Evolutionary conservation across 1,284 basidiomycete genomes (phyloP).

Genomic region (Rhodotorula mucilaginosa): DNA sequence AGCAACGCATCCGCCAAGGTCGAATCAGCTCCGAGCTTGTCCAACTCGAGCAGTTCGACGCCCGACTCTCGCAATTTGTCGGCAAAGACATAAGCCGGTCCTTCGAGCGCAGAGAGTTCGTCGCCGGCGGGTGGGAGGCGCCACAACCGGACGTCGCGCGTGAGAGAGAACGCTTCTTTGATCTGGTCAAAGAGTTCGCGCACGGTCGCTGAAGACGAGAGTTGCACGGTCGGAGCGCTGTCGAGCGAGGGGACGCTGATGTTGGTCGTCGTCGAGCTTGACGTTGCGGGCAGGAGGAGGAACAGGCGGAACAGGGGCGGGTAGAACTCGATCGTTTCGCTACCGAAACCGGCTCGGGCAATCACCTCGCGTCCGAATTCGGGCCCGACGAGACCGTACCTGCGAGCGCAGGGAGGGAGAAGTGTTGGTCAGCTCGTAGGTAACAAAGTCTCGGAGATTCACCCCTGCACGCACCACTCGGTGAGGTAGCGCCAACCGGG

Average conservation of each 20-base stretch:
- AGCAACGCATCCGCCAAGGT: slow-evolving; percentile 45
- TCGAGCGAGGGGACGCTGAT: slow-evolving; percentile 24
- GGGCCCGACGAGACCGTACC: slow-evolving; percentile 65
- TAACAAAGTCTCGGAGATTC: not conserved
- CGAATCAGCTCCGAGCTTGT: slow-evolving; percentile 34
- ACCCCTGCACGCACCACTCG: slow-evolving; percentile 58
- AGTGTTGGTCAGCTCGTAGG: not conserved
- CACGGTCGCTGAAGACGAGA: slow-evolving; percentile 43
- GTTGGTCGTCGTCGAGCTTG: slow-evolving; percentile 11
- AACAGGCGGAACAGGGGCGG: slow-evolving; percentile 69
- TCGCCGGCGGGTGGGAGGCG: slow-evolving; percentile 20
- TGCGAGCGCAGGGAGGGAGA: slow-evolving; percentile 45
- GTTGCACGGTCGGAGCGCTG: slow-evolving; percentile 26
- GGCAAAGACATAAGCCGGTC: slow-evolving; percentile 32
- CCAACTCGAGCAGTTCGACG: slow-evolving; percentile 40
- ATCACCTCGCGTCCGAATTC: slow-evolving; percentile 68
- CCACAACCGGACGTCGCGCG: slow-evolving; percentile 25
- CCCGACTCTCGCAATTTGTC: slow-evolving; percentile 43
- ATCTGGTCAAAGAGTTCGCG: slow-evolving; percentile 34
- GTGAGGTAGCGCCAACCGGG: slow-evolving; percentile 69
- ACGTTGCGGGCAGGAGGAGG: slow-evolving; percentile 47
- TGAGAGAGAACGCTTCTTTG: slow-evolving; percentile 32
- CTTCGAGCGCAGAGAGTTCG: slow-evolving; percentile 18
- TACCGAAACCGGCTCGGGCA: slow-evolving; percentile 40
- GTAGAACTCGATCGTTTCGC: slow-evolving; percentile 64